Evolutionary conservation across 2,329 filamentous ascomycete species (phyloP).

Genomic region (Botrytis hyacinthi): DNA sequence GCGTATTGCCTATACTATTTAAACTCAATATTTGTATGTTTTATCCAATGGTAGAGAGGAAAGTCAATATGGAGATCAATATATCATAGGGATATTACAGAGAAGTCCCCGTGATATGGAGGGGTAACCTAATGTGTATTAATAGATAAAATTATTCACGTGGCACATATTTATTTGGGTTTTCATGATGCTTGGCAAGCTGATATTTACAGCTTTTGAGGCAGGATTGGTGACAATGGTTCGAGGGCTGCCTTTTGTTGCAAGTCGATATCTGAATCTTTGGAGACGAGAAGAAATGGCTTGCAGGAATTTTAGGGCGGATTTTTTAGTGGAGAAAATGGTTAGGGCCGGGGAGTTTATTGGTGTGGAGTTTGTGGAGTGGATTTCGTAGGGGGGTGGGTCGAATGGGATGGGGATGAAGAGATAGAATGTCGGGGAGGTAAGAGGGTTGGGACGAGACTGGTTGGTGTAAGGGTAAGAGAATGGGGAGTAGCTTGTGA

Average conservation of each 20-base stretch:
- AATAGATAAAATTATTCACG: not conserved
- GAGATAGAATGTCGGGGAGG: not conserved
- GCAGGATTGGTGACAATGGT: not conserved
- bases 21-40: not conserved
- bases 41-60: not conserved
- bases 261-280: constrained; percentile 22
- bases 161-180: not conserved
- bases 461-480: not conserved
- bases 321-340: not conserved
- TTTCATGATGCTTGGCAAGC: not conserved
- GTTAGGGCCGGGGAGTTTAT: not conserved
- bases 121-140: not conserved
- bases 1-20: constrained; percentile 16
- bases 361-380: constrained; percentile 5
- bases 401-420: not conserved
- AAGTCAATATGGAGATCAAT: not conserved
- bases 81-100: not conserved
- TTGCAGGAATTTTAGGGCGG: not conserved
- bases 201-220: not conserved
- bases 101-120: not conserved
- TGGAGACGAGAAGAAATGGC: constrained; percentile 20
- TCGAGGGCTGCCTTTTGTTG: constrained; percentile 21
- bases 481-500: not conserved
- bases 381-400: not conserved
- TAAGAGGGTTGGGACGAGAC: not conserved